Base-by-base conservation (phyloP, 192 early-diverging fungal genomes). In the Coemansia sp. region DNA sequence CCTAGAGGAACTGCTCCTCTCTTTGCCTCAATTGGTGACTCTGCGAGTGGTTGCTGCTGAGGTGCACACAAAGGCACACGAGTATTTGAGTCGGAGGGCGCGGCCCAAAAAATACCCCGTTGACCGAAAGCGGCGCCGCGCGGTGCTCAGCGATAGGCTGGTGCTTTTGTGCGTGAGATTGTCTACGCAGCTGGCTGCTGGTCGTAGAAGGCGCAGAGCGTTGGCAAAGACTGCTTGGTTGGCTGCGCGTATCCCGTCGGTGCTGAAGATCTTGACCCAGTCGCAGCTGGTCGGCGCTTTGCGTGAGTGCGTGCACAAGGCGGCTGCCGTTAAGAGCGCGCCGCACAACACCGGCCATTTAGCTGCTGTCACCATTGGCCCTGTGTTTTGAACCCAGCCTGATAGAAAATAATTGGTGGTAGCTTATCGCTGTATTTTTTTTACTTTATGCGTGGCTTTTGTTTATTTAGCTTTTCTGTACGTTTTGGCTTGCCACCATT, bases 41-140 rank as follows among this genome's bases (percentile, higher is more conserved):
- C 50, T 80, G 36, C 16, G 59, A 1, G 64, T 74, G 29, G 50
- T 48, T 0, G 65, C 73, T 17, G 61, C 68, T 0, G 68, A 73
- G n/a, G 64, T 69, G 3, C 56, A 67, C 14, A 48, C 61, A 49
- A 64, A 32, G n/a, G 36, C 77, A 5, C 71, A 74, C 48, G 77
- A 80, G 60, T 71, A 67, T 22, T 17, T 80, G 61, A 74, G 72
- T 38, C 63, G 71, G 28, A 63, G 48, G 1, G 48, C 72, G 0
- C 57, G 61, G 11, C 77, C 33, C 14, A 62, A 67, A 48, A 73
- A 68, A 25, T 70, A 73, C 34, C 16, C 61, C 1, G 30, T 34
- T 17, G 32, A 28, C 6, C 32, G 52, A 10, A 51, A 56, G n/a
- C 48, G 51, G 0, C 7, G 34, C 1, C 52, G 55, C 18, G 28